Base-by-base conservation (phyloP, 331 rosid species). In the Quercus lobata region DNA sequence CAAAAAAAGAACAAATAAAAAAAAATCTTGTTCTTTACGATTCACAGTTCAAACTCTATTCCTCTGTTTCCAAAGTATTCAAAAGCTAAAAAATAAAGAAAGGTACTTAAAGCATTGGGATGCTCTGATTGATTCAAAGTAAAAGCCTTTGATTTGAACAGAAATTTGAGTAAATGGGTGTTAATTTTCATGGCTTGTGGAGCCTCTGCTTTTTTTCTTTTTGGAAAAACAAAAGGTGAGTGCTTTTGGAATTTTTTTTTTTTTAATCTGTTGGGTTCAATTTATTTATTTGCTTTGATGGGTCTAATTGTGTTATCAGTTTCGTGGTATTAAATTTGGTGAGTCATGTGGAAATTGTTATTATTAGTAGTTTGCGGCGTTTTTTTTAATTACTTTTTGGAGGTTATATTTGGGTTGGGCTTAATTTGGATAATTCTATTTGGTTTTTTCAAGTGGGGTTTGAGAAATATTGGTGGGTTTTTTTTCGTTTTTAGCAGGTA, bases 211-310 rank as follows among this genome's bases (percentile, higher is more conserved):
- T 90, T 85, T 90, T 90, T 85, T 83, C 79, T 62, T 74, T 81
- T 79, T 77, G 88, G 73, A 79, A 79, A 87, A 72, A 75, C 84
- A 52, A 81, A 89, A 89, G 94, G 94, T 87, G 69, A 14, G 81
- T 73, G 57, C 77, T 90, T 81, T 78, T 37, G 58, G 4, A 17
- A 71, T 46, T 21, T 44, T 25, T 75, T n/a, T 34, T 27, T 22
- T 11, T 49, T 49, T 12, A 8, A 0, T 41, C 17, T 49, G 15
- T 14, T 14, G 4, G 54, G 17, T 49, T 74, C 74, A 77, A 35
- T 25, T 37, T 62, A 56, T 72, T 29, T 53, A 30, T 68, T 84
- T 73, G 56, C 46, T 25, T 71, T 72, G 41, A 24, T 7, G 66
- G 76, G 35, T 57, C 1, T 69, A 63, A 75, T 78, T 79, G 73